A percentile compares a stretch with the other conserved stretches of the same genome.
phyloP scores from a whole-genome alignment of 352 stramenopile species.

The Pythium brachiatum region DNA sequence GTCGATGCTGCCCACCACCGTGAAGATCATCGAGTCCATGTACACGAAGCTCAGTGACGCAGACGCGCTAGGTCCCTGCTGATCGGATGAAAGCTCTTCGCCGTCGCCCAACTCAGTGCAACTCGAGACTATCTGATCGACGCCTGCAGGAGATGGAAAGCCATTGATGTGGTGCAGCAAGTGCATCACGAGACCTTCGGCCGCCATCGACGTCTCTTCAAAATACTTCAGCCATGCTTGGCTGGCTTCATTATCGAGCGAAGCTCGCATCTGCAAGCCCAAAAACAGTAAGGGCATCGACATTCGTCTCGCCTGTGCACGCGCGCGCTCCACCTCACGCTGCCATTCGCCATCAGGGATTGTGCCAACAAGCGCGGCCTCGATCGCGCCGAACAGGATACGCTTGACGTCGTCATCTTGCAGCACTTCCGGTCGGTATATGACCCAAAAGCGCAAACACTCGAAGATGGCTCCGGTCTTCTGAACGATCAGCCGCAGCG shows the following conservation, averaged over 20 bases:
- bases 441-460: slow-evolving; percentile 83
- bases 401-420: slow-evolving; percentile 82
- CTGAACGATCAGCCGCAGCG: slow-evolving; percentile 70
- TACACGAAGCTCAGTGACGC: slow-evolving; percentile 82
- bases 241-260: slow-evolving; percentile 66
- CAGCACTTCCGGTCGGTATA: slow-evolving; percentile 68
- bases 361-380: slow-evolving; percentile 79
- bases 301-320: slow-evolving; percentile 58
- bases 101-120: slow-evolving; percentile 66
- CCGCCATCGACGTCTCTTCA: slow-evolving; percentile 79
- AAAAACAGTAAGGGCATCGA: slow-evolving; percentile 85
- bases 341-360: slow-evolving; percentile 82
- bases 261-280: slow-evolving; percentile 81
- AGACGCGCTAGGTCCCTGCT: slow-evolving; percentile 23
- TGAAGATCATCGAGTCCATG: slow-evolving; percentile 87
- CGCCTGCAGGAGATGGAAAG: slow-evolving; percentile 76
- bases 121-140: slow-evolving; percentile 83
- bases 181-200: slow-evolving; percentile 81
- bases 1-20: slow-evolving; percentile 76
- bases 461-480: slow-evolving; percentile 87
- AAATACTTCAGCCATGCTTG: slow-evolving; percentile 79
- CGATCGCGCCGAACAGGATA: slow-evolving; percentile 81
- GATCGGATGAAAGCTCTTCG: slow-evolving; percentile 20
- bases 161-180: slow-evolving; percentile 85
- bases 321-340: slow-evolving; percentile 66